Base-by-base conservation (phyloP, 164 flowering plant species). In the Saururus chinensis region DNA sequence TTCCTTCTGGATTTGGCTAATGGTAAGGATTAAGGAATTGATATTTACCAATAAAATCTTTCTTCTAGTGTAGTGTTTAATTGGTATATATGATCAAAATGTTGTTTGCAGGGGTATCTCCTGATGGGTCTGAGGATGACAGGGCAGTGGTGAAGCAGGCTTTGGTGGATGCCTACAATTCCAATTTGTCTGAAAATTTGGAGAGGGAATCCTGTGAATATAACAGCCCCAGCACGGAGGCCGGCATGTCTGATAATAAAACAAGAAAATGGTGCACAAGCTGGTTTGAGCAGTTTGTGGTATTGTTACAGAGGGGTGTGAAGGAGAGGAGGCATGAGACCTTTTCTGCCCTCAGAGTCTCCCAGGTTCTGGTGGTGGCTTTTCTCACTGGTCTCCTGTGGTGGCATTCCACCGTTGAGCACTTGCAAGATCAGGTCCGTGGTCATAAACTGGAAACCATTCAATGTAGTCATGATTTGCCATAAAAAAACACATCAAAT, bases 1-100 rank as follows among this genome's bases (percentile, higher is more conserved):
- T 86, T 82, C 69, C 73, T 88, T 5, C 45, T 91, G 1, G 97
- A 88, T 74, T 86, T 91, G 60, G 89, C 97, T 0, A 90, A 85
- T 68, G 96, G 97, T 88, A 83, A 19, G 75, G 61, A 7, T 16
- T 4, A 35, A 22, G 16, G 19, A 13, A 23, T 4, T 17, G 7
- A 4, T 14, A 10, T 4, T 42, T 42, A 42, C 12, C 12, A 42
- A 1, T 42, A 42, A 42, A 42, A 1, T 10, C 12, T 42, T 42
- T 42, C 14, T 14, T 14, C 17, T 10, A 10, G 1, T 42, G 49
- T 9, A 42, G 22, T 19, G 20, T 17, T 16, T 7, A 10, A 4
- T 53, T 2, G 10, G 1, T 53, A 17, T 16, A 8, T 16, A 21
- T 53, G 16, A 19, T 19, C 9, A 21, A 53, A 8, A 53, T 53